phyloP scores from a whole-genome alignment of 2,329 filamentous ascomycete species.

The Arthrobotrys musiformis region DNA sequence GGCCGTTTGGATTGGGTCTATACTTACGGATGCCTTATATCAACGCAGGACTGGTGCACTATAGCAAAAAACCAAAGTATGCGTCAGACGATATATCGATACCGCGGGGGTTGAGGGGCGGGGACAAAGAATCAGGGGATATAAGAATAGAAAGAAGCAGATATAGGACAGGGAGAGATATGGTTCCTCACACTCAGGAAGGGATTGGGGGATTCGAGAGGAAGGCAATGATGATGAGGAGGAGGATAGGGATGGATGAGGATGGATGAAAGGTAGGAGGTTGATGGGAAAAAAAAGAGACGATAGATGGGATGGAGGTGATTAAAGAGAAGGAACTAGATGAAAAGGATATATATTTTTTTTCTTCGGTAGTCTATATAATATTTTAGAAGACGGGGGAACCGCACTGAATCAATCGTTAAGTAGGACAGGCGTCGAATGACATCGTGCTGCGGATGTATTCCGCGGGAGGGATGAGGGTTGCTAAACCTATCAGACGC shows the following conservation, averaged over 20 bases:
- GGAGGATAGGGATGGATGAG: background rate
- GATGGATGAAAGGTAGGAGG: background rate
- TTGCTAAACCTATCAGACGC: background rate
- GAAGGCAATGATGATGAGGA: background rate
- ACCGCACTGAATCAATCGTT: background rate
- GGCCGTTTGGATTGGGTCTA: background rate
- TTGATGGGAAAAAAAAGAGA: background rate
- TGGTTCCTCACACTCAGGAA: background rate
- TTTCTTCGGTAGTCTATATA: conserved; percentile 10
- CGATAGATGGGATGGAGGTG: background rate
- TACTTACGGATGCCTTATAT: conserved; percentile 12
- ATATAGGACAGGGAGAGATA: conserved; percentile 4
- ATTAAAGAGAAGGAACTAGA: background rate
- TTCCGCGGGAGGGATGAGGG: background rate
- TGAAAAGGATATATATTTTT: background rate
- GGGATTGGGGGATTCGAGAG: background rate
- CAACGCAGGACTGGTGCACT: background rate
- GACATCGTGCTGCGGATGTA: conserved; percentile 23
- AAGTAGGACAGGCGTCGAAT: conserved; percentile 13
- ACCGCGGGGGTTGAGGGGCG: background rate
- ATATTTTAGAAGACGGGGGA: background rate
- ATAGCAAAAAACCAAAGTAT: background rate
- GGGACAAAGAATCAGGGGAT: background rate
- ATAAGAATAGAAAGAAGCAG: background rate
- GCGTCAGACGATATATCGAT: background rate